phyloP scores from a whole-genome alignment of 352 stramenopile species.

The Nothophytophthora sp. region DNA sequence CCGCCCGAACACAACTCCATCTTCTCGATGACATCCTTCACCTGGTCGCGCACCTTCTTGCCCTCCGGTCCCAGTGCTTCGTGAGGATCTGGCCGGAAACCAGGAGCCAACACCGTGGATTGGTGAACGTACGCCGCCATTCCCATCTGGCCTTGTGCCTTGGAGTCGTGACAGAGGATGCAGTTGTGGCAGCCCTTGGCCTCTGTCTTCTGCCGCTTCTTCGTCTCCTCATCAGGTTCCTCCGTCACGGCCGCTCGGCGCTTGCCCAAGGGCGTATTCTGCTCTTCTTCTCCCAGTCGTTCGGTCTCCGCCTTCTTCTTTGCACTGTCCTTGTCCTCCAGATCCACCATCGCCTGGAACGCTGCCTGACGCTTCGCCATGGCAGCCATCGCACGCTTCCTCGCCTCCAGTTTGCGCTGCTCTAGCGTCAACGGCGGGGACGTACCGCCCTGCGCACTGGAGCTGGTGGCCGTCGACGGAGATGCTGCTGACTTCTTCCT shows the following conservation, averaged over 20 bases:
- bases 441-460: neutral
- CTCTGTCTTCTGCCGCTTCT: constrained; percentile 51
- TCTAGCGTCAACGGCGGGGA: constrained; percentile 54
- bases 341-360: constrained; percentile 85
- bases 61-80: constrained; percentile 54
- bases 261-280: constrained; percentile 42
- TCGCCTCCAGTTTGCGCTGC: constrained; percentile 76
- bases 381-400: constrained; percentile 70
- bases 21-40: constrained; percentile 80
- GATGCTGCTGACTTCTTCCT: constrained; percentile 16
- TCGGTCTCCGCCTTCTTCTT: constrained; percentile 26
- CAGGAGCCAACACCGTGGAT: constrained; percentile 78
- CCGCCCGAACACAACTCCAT: constrained; percentile 85
- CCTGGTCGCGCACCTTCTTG: constrained; percentile 53
- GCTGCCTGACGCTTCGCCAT: constrained; percentile 85
- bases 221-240: constrained; percentile 25
- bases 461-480: neutral
- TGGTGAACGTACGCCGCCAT: constrained; percentile 87
- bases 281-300: constrained; percentile 28
- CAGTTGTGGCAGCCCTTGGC: constrained; percentile 63
- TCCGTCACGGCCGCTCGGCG: constrained; percentile 37
- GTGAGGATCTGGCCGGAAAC: constrained; percentile 74
- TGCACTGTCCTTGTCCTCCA: too few relatives aligned
- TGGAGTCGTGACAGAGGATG: constrained; percentile 86
- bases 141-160: constrained; percentile 81